Percentiles rank a stretch among this genome's conserved stretches.
Conservation (phyloP, 139 green algal species). For the Klebsormidium nitens region DNA sequence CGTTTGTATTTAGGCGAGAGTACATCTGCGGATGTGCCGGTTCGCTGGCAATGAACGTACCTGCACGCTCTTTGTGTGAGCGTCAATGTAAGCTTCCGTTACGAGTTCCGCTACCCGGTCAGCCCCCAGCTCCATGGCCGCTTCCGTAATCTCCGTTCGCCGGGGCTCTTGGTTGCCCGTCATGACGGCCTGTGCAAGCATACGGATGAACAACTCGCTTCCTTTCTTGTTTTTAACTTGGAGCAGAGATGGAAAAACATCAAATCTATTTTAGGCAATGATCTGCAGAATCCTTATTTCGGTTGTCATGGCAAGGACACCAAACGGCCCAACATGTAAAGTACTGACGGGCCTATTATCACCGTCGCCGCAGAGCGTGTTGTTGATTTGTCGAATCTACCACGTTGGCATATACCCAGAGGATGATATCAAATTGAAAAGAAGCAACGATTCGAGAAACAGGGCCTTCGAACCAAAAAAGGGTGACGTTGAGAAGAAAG, state of each 20-base stretch:
- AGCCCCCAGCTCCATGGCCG: conserved; percentile 60
- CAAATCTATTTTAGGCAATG: no score
- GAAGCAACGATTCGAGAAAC: no score
- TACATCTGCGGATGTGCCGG: neutral
- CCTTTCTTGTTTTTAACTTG: neutral
- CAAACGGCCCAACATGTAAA: no score
- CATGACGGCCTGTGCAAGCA: conserved; percentile 62
- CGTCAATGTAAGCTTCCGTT: conserved; percentile 78
- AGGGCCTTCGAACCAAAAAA: no score
- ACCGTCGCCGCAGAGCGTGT: neutral
- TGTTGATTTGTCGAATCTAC: neutral
- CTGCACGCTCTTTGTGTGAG: conserved; percentile 69
- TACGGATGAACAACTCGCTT: neutral
- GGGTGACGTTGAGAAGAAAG: no score
- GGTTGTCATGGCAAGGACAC: no score
- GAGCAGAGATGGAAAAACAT: no score
- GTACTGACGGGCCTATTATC: no score
- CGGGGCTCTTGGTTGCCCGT: conserved; percentile 86
- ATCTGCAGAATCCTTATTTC: no score
- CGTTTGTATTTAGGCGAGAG: neutral
- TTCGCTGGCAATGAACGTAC: conserved; percentile 6
- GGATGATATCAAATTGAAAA: no score
- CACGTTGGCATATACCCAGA: neutral
- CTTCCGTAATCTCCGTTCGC: conserved; percentile 79
- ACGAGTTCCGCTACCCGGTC: conserved; percentile 54